phyloP scores from a whole-genome alignment of 2,329 filamentous ascomycete species.

The Aureobasidium subglaciale region DNA sequence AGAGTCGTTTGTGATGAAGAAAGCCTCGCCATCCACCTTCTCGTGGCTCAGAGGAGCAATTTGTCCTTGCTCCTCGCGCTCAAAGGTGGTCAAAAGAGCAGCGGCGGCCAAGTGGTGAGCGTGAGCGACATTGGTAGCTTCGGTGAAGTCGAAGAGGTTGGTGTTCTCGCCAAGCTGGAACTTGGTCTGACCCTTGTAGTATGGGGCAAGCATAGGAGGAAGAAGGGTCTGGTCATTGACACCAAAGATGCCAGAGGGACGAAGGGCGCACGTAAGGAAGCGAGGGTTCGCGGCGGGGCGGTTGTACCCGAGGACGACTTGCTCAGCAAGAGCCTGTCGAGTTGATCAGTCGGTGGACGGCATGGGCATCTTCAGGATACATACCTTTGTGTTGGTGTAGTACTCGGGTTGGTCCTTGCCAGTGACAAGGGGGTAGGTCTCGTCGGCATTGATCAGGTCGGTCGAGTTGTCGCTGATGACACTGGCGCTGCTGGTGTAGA shows the following conservation, averaged over 20 bases:
- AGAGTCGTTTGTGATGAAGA: conserved; percentile 46
- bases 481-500: conserved; percentile 47
- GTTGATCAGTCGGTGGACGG: not conserved
- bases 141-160: conserved; percentile 49
- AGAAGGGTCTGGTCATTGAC: conserved; percentile 42
- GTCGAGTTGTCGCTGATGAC: conserved; percentile 40
- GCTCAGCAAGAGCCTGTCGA: conserved; percentile 38
- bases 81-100: conserved; percentile 41
- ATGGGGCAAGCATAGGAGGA: conserved; percentile 39
- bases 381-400: conserved; percentile 44
- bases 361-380: not conserved
- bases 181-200: conserved; percentile 41
- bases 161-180: conserved; percentile 46
- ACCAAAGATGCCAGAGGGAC: conserved; percentile 46
- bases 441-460: conserved; percentile 44
- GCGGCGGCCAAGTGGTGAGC: conserved; percentile 45
- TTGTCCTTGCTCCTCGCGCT: conserved; percentile 26
- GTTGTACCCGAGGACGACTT: conserved; percentile 43
- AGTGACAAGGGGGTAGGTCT: conserved; percentile 40
- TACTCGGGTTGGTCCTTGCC: conserved; percentile 43
- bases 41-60: conserved; percentile 39
- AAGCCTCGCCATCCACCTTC: conserved; percentile 44
- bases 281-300: conserved; percentile 32
- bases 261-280: conserved; percentile 44
- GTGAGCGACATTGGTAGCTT: conserved; percentile 46